phyloP scores from a whole-genome alignment of 1,284 basidiomycete genomes.

The Ustilago loliicola region DNA sequence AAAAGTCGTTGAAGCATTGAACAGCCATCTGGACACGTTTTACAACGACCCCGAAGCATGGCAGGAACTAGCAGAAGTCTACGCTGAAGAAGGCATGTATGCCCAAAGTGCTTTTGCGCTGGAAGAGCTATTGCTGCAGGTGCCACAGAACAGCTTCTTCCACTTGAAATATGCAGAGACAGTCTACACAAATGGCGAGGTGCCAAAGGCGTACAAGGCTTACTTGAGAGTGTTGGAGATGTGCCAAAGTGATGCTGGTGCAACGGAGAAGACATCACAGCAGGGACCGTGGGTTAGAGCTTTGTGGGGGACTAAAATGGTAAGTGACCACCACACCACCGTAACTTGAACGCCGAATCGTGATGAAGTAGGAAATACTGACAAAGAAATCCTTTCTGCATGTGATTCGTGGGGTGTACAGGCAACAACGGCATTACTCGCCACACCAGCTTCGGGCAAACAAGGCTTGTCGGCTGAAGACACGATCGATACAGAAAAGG shows the following conservation, averaged over 20 bases:
- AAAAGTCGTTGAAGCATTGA: slow-evolving; percentile 81
- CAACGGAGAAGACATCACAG: neutral
- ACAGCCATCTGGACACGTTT: slow-evolving; percentile 87
- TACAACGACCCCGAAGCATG: slow-evolving; percentile 93
- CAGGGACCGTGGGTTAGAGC: slow-evolving; percentile 63
- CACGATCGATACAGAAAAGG: slow-evolving; percentile 25
- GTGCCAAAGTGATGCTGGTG: slow-evolving; percentile 43
- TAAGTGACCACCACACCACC: slow-evolving; percentile 19
- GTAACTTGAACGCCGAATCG: neutral
- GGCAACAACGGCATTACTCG: slow-evolving; percentile 36
- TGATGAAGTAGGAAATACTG: neutral
- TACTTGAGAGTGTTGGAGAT: slow-evolving; percentile 65
- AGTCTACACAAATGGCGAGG: slow-evolving; percentile 81
- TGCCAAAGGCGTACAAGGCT: slow-evolving; percentile 71
- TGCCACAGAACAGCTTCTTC: slow-evolving; percentile 87
- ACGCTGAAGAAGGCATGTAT: slow-evolving; percentile 82
- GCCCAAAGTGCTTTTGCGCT: slow-evolving; percentile 79
- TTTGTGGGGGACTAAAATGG: slow-evolving; percentile 67
- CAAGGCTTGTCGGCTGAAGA: slow-evolving; percentile 18
- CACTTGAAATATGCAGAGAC: slow-evolving; percentile 87
- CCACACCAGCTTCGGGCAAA: slow-evolving; percentile 8
- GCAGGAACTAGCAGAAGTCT: slow-evolving; percentile 91
- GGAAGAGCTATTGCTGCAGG: slow-evolving; percentile 83
- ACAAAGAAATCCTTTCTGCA: neutral
- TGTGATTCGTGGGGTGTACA: neutral